Evolutionary conservation across 2,329 filamentous ascomycete genomes (phyloP).

Genomic region (Rhexocercosporidium sp.): DNA sequence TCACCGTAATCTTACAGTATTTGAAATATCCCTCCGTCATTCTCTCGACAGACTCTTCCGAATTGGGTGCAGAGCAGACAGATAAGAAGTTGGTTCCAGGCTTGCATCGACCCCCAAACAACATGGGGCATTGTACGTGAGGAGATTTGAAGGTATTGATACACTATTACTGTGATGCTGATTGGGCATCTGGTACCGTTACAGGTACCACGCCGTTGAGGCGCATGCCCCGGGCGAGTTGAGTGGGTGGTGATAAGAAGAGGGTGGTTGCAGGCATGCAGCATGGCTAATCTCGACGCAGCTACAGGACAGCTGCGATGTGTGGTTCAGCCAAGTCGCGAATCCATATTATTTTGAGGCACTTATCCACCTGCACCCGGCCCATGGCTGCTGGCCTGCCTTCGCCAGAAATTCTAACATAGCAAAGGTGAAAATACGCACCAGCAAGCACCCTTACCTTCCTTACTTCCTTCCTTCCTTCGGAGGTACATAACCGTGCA

Average conservation of each 20-base stretch:
- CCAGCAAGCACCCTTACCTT: neutral
- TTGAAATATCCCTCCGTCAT: neutral
- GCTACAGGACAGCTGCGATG: neutral
- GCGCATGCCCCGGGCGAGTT: neutral
- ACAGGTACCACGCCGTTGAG: slow-evolving; percentile 17
- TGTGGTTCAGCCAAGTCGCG: neutral
- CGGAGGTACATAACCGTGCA: neutral
- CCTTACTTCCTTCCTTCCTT: neutral
- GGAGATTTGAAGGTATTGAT: slow-evolving; percentile 28
- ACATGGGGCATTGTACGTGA: neutral
- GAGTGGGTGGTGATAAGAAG: neutral
- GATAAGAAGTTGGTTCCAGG: slow-evolving; percentile 4
- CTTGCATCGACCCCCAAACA: neutral
- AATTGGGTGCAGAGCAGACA: neutral
- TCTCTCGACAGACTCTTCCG: neutral
- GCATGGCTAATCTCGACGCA: slow-evolving; percentile 9
- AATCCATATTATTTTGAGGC: slow-evolving; percentile 4
- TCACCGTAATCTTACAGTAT: neutral
- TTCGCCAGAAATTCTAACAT: neutral
- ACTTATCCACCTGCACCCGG: neutral
- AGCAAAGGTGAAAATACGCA: neutral
- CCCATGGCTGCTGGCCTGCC: neutral
- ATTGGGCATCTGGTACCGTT: slow-evolving; percentile 17
- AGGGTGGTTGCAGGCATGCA: slow-evolving; percentile 11
- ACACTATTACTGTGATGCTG: slow-evolving; percentile 1